phyloP scores from a whole-genome alignment of 192 early-diverging fungal species.

The Coemansia asiatica region DNA sequence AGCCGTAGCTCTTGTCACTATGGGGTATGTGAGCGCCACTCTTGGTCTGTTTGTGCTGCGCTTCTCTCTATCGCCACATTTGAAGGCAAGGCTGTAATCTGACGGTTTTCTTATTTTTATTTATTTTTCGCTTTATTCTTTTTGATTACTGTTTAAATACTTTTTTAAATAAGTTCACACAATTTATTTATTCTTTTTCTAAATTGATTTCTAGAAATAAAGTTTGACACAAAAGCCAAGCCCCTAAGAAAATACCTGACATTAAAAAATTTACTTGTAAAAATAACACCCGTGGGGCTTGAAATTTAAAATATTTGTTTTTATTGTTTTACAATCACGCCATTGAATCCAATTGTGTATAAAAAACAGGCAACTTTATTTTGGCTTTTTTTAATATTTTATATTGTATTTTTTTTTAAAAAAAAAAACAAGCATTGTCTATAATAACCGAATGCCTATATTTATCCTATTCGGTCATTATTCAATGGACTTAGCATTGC shows the following conservation, averaged over 20 bases:
- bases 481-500: neutral
- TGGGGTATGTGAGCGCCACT: slow-evolving; percentile 38
- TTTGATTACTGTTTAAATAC: slow-evolving; percentile 3
- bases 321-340: neutral
- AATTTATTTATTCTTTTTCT: neutral
- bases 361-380: neutral
- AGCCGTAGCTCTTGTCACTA: slow-evolving; percentile 26
- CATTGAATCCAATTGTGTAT: neutral
- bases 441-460: neutral
- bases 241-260: neutral
- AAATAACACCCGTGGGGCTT: neutral
- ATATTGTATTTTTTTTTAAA: neutral
- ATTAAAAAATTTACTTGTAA: neutral
- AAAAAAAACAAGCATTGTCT: neutral
- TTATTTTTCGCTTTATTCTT: neutral
- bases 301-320: neutral
- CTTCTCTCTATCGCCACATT: slow-evolving; percentile 46
- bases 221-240: slow-evolving; percentile 3
- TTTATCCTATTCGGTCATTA: neutral
- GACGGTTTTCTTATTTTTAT: neutral
- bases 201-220: neutral
- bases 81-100: slow-evolving; percentile 31
- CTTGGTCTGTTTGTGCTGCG: slow-evolving; percentile 39
- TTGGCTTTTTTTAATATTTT: neutral
- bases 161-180: neutral